Percentiles rank a stretch among this genome's conserved stretches.
These are phyloP conservation scores for Colletotrichum acutatum DNA, from an alignment of 2,329 filamentous ascomycete genomes.

Conservation along the genomic window DNA sequence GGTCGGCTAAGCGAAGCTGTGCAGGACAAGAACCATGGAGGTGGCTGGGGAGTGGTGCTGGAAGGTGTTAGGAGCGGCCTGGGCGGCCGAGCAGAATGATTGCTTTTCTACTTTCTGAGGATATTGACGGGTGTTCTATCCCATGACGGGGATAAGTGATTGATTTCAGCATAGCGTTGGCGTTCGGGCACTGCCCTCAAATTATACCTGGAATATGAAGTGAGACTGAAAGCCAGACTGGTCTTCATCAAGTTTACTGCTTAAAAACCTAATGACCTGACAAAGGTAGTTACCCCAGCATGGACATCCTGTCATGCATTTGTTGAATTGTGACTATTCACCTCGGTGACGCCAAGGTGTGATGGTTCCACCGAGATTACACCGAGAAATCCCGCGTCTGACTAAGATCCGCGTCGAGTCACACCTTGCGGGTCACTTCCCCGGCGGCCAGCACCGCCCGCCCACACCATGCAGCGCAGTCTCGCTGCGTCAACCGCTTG, in stretches of 20 bases:
- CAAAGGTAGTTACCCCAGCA: background rate
- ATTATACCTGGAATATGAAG: background rate
- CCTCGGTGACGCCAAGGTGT: background rate
- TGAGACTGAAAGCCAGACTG: background rate
- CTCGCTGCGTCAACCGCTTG: background rate
- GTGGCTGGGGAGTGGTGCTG: slow-evolving; percentile 60
- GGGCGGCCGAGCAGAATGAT: slow-evolving; percentile 27
- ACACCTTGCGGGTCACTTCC: slow-evolving; percentile 3
- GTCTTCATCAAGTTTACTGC: background rate
- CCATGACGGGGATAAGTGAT: background rate
- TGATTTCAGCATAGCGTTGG: slow-evolving; percentile 34
- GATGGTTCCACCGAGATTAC: slow-evolving; percentile 7
- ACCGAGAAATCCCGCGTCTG: slow-evolving; percentile 12
- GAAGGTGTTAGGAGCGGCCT: slow-evolving; percentile 63
- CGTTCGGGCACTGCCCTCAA: slow-evolving; percentile 21
- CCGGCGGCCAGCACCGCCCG: background rate
- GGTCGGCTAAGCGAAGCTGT: slow-evolving; percentile 66
- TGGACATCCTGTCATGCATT: background rate
- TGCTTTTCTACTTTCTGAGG: too few relatives aligned
- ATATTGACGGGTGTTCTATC: background rate
- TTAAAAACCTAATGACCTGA: background rate
- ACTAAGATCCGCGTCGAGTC: slow-evolving; percentile 27
- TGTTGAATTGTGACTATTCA: background rate
- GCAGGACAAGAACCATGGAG: slow-evolving; percentile 54
- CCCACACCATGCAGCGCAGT: background rate